Percentiles rank a stretch among this genome's conserved stretches.
phyloP scores from a whole-genome alignment of 352 stramenopile species.

The Bremia lactucae region DNA sequence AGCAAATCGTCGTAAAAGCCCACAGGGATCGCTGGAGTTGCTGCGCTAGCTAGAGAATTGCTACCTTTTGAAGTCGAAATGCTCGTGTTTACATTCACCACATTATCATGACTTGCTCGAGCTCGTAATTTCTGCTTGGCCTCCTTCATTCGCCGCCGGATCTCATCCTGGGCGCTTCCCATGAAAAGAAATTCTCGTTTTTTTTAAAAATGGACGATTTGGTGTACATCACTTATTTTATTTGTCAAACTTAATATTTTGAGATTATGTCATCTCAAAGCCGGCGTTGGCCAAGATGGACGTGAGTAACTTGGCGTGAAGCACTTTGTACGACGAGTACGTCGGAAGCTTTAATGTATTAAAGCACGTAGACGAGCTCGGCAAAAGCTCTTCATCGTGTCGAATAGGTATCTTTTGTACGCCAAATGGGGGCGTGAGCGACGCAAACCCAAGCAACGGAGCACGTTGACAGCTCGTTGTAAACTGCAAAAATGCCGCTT shows the following conservation, averaged over 20 bases:
- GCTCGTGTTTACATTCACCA: background rate
- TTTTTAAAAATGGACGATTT: too few species aligned
- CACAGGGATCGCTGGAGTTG: constrained; percentile 13
- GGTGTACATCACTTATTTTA: too few species aligned
- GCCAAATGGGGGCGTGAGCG: constrained; percentile 91
- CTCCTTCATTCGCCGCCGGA: constrained; percentile 31
- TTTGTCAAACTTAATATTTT: background rate
- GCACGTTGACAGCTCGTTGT: constrained; percentile 91
- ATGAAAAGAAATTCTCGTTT: too few species aligned
- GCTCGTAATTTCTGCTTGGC: constrained; percentile 20
- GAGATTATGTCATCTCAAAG: constrained; percentile 90
- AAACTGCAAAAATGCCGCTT: constrained; percentile 88
- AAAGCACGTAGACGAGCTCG: constrained; percentile 93
- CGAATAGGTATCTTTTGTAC: constrained; percentile 70
- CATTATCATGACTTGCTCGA: background rate
- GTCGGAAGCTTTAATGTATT: constrained; percentile 96
- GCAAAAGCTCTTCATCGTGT: constrained; percentile 80
- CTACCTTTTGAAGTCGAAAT: constrained; percentile 2
- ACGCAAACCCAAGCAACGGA: constrained; percentile 90
- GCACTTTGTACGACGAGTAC: constrained; percentile 90
- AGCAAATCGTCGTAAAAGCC: constrained; percentile 46
- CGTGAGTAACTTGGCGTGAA: constrained; percentile 89
- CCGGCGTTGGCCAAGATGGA: constrained; percentile 90
- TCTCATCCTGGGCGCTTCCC: constrained; percentile 20
- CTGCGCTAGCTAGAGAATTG: background rate